Evolutionary conservation across 2,329 filamentous ascomycete species (phyloP).

Genomic region (Arachnomyces sp.): DNA sequence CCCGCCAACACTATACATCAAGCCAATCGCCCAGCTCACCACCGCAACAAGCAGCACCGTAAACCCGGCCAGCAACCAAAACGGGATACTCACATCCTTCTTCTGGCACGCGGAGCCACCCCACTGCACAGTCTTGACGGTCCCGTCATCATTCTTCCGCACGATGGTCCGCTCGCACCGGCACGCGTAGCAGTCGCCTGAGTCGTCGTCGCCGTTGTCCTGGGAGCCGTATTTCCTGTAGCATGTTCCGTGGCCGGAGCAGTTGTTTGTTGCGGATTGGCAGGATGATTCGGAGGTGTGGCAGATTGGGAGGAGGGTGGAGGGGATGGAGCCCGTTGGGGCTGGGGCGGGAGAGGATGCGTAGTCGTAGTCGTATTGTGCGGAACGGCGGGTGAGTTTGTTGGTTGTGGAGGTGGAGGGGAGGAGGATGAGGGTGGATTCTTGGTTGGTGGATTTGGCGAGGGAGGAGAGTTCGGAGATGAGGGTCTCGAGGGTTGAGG

Average conservation of each 20-base stretch:
- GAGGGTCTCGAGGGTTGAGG: neutral
- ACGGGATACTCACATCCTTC: slow-evolving; percentile 77
- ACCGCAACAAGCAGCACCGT: slow-evolving; percentile 61
- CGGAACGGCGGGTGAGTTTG: slow-evolving; percentile 4
- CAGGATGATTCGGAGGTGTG: slow-evolving; percentile 64
- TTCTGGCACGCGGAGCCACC: slow-evolving; percentile 83
- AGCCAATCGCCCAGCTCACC: slow-evolving; percentile 61
- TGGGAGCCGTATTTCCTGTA: slow-evolving; percentile 52
- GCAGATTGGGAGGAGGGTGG: slow-evolving; percentile 60
- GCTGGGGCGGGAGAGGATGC: slow-evolving; percentile 22
- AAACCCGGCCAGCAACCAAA: slow-evolving; percentile 77
- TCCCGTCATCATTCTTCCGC: slow-evolving; percentile 39
- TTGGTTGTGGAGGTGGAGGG: slow-evolving; percentile 27
- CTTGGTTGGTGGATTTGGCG: slow-evolving; percentile 44
- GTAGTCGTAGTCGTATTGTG: slow-evolving; percentile 14
- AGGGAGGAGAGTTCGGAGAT: slow-evolving; percentile 37
- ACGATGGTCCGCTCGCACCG: slow-evolving; percentile 56
- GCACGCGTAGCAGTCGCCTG: slow-evolving; percentile 66
- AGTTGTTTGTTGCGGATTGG: slow-evolving; percentile 61
- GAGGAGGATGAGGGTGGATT: slow-evolving; percentile 50
- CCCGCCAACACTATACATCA: slow-evolving; percentile 76
- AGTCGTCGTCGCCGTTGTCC: slow-evolving; percentile 27
- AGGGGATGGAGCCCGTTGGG: slow-evolving; percentile 29
- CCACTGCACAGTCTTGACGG: slow-evolving; percentile 62
- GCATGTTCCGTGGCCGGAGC: slow-evolving; percentile 75